Conservation (phyloP, 352 stramenopile genomes). For the Sclerospora graminicola region DNA sequence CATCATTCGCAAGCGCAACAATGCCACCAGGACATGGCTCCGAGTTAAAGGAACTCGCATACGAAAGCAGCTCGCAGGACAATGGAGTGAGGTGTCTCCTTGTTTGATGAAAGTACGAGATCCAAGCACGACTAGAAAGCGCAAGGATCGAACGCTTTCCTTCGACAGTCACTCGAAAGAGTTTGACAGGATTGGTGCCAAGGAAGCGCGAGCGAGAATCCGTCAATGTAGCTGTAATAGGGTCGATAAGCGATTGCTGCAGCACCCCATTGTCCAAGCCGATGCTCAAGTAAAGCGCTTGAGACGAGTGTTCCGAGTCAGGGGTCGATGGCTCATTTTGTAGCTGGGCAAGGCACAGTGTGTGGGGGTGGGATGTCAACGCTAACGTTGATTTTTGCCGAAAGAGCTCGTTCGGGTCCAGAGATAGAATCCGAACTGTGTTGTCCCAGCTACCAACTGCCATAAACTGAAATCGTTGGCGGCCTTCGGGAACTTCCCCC, state of each 20-base stretch:
- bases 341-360: slow-evolving; percentile 65
- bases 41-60: slow-evolving; percentile 93
- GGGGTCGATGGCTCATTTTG: slow-evolving; percentile 61
- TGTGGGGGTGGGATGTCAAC: slow-evolving; percentile 76
- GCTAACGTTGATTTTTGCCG: slow-evolving; percentile 76
- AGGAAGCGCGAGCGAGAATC: slow-evolving; percentile 92
- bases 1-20: slow-evolving; percentile 92
- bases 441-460: slow-evolving; percentile 92
- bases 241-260: slow-evolving; percentile 87
- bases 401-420: slow-evolving; percentile 90
- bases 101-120: slow-evolving; percentile 90
- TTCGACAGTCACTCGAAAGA: slow-evolving; percentile 89
- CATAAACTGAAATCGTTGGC: slow-evolving; percentile 92
- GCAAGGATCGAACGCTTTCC: slow-evolving; percentile 89
- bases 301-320: slow-evolving; percentile 43
- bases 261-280: slow-evolving; percentile 94
- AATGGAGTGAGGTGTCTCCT: slow-evolving; percentile 90
- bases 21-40: slow-evolving; percentile 95
- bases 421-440: slow-evolving; percentile 89
- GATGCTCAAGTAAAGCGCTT: slow-evolving; percentile 73
- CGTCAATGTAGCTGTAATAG: slow-evolving; percentile 71
- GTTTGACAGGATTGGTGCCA: slow-evolving; percentile 89
- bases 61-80: slow-evolving; percentile 92
- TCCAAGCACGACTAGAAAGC: slow-evolving; percentile 92
- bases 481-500: slow-evolving; percentile 88